These are phyloP conservation scores for Stygiomarasmius scandens DNA, from an alignment of 1,284 basidiomycete genomes.

Conservation along the genomic window DNA sequence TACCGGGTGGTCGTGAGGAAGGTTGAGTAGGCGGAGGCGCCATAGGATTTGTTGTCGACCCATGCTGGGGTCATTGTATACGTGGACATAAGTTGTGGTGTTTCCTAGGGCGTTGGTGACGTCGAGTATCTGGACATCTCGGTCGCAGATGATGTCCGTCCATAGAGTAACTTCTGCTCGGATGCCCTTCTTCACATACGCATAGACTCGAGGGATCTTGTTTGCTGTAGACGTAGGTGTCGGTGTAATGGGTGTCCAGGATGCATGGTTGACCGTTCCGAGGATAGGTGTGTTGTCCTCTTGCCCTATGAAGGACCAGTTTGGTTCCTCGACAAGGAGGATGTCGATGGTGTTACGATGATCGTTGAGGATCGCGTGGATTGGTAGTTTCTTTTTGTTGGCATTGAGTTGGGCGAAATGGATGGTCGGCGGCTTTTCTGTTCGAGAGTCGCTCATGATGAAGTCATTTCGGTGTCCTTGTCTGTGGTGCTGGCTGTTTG, in stretches of 20 bases:
- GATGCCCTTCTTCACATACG: background rate
- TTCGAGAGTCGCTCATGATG: background rate
- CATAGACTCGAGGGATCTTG: background rate
- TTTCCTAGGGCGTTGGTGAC: background rate
- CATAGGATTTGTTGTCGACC: slow-evolving; percentile 4
- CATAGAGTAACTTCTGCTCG: slow-evolving; percentile 1
- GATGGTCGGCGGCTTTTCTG: background rate
- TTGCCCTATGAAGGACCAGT: slow-evolving; percentile 6
- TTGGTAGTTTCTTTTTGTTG: slow-evolving; percentile 7
- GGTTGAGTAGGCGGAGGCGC: background rate
- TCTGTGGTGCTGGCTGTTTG: background rate
- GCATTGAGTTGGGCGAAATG: slow-evolving; percentile 3
- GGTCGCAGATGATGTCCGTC: slow-evolving; percentile 1
- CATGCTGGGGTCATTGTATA: slow-evolving; percentile 6
- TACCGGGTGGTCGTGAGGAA: background rate
- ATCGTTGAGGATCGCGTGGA: background rate
- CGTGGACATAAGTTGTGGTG: background rate
- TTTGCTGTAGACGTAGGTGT: background rate
- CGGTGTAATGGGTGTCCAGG: slow-evolving; percentile 5
- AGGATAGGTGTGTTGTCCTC: background rate
- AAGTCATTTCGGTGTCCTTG: background rate
- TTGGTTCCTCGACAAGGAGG: slow-evolving; percentile 5
- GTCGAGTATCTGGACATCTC: slow-evolving; percentile 7
- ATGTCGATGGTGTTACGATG: background rate
- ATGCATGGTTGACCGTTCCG: background rate